These are phyloP conservation scores for Pichia sp. DNA, from an alignment of 1,139 yeast species.

Conservation along the genomic window DNA sequence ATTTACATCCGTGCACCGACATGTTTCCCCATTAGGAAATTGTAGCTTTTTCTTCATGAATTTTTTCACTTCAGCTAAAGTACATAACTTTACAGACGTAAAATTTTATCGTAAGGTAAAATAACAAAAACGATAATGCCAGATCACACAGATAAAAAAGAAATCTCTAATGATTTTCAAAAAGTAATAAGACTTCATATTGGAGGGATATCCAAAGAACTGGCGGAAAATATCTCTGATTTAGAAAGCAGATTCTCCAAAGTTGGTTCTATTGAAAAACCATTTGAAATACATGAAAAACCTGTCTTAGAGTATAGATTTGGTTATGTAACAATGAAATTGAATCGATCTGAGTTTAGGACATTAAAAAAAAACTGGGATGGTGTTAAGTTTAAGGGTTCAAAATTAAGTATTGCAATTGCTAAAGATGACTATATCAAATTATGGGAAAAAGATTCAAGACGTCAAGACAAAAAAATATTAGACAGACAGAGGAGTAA, in stretches of 20 bases:
- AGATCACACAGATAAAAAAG: background rate
- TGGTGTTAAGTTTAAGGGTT: slow-evolving; percentile 72
- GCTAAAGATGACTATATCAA: slow-evolving; percentile 43
- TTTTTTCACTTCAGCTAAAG: background rate
- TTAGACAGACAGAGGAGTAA: slow-evolving; percentile 28
- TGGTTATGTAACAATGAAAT: slow-evolving; percentile 58
- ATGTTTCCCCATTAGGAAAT: background rate
- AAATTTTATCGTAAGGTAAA: too few species aligned
- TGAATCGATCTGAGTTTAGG: slow-evolving; percentile 39
- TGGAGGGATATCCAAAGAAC: slow-evolving; percentile 55
- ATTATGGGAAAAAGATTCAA: slow-evolving; percentile 39
- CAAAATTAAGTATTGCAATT: slow-evolving; percentile 47
- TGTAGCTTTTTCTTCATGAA: background rate
- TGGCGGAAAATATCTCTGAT: slow-evolving; percentile 39
- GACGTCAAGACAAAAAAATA: slow-evolving; percentile 35
- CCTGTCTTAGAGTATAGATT: slow-evolving; percentile 45
- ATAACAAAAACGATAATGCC: background rate
- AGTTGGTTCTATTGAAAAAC: slow-evolving; percentile 41
- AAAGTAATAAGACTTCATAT: slow-evolving; percentile 45
- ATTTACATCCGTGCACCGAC: slow-evolving; percentile 2
- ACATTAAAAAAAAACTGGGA: slow-evolving; percentile 52
- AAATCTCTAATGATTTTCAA: background rate
- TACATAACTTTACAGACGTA: too few species aligned
- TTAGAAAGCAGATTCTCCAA: slow-evolving; percentile 42
- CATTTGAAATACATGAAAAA: slow-evolving; percentile 42